These are phyloP conservation scores for Arthrinium puccinioides DNA, from an alignment of 2,329 filamentous ascomycete genomes.

Conservation along the genomic window DNA sequence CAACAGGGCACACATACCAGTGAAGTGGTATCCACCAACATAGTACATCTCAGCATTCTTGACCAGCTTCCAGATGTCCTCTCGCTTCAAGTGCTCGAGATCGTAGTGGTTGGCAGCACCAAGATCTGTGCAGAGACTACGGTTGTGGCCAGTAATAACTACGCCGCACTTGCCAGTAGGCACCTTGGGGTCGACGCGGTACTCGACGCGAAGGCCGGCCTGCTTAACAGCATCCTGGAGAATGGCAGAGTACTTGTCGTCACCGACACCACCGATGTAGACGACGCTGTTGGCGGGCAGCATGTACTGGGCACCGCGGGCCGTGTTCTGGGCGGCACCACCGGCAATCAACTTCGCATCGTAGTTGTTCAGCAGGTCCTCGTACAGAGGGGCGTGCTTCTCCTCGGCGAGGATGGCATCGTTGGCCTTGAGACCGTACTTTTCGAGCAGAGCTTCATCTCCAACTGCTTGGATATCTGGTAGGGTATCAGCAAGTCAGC, in stretches of 20 bases:
- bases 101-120: slow-evolving; percentile 97
- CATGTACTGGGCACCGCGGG: slow-evolving; percentile 93
- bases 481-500: not conserved
- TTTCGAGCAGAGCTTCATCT: slow-evolving; percentile 75
- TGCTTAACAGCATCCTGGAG: slow-evolving; percentile 79
- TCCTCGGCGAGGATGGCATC: slow-evolving; percentile 95
- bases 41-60: slow-evolving; percentile 87
- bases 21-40: slow-evolving; percentile 95
- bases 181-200: slow-evolving; percentile 77
- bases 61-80: slow-evolving; percentile 86
- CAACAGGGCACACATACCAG: too few species aligned
- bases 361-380: slow-evolving; percentile 88
- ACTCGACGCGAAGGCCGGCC: slow-evolving; percentile 88
- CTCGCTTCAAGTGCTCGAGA: slow-evolving; percentile 83
- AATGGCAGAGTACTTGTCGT: slow-evolving; percentile 91
- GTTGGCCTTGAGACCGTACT: slow-evolving; percentile 92
- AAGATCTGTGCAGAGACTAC: slow-evolving; percentile 89
- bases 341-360: slow-evolving; percentile 92
- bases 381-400: slow-evolving; percentile 83
- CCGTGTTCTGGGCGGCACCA: slow-evolving; percentile 95
- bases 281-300: slow-evolving; percentile 83
- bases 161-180: slow-evolving; percentile 93
- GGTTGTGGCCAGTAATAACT: slow-evolving; percentile 93
- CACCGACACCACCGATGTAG: slow-evolving; percentile 88
- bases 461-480: slow-evolving; percentile 89